Evolutionary conservation across 164 flowering plant genomes (phyloP).

Genomic region (Paratinospora sagittata): DNA sequence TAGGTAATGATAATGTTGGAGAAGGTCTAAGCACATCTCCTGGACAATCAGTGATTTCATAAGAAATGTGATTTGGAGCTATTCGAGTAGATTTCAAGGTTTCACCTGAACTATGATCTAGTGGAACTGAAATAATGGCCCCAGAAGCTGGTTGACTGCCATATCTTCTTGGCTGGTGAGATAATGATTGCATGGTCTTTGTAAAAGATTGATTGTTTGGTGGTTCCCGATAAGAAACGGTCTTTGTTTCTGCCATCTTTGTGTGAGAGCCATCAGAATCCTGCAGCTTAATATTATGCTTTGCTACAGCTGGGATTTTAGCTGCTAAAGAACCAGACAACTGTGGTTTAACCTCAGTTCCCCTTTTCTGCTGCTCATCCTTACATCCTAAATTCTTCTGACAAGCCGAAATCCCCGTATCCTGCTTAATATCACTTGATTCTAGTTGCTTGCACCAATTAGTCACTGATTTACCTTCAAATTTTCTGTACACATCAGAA

Average conservation of each 20-base stretch:
- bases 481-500: slow-evolving; percentile 26
- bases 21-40: slow-evolving; percentile 14
- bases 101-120: slow-evolving; percentile 23
- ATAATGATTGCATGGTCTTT: slow-evolving; percentile 48
- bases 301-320: slow-evolving; percentile 30
- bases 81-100: no score
- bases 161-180: slow-evolving; percentile 60
- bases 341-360: slow-evolving; percentile 24
- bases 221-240: slow-evolving; percentile 68
- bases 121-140: slow-evolving; percentile 26
- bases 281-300: slow-evolving; percentile 38
- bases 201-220: slow-evolving; percentile 47
- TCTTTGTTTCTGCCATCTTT: slow-evolving; percentile 47
- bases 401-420: slow-evolving; percentile 13
- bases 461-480: slow-evolving; percentile 18
- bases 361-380: slow-evolving; percentile 13
- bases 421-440: slow-evolving; percentile 19
- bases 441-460: slow-evolving; percentile 5
- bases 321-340: slow-evolving; percentile 26
- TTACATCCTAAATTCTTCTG: slow-evolving; percentile 9
- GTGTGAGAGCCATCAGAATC: slow-evolving; percentile 30
- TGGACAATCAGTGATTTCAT: slow-evolving; percentile 9
- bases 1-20: slow-evolving; percentile 11
- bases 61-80: neutral
- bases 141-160: slow-evolving; percentile 66